Conservation (phyloP, 768 basidiomycete species). For the Boletus vermiculosoides region DNA sequence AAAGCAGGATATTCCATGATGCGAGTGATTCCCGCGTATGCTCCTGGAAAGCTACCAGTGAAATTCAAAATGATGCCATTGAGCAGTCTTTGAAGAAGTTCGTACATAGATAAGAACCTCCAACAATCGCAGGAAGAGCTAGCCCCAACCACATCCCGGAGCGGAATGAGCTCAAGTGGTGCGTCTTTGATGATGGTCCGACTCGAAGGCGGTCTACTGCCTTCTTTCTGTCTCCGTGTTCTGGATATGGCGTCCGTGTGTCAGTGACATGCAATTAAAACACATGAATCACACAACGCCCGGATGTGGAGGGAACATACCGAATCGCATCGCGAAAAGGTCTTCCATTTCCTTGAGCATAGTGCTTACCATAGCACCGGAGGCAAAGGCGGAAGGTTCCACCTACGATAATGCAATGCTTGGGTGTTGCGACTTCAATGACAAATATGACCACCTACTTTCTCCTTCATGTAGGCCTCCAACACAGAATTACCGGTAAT, state of each 20-base stretch:
- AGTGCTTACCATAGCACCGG: constrained; percentile 53
- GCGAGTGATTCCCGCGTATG: constrained; percentile 53
- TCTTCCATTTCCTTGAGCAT: constrained; percentile 78
- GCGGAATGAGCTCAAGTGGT: constrained; percentile 74
- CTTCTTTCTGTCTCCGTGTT: constrained; percentile 73
- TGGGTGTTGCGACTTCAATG: not conserved
- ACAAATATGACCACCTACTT: constrained; percentile 39
- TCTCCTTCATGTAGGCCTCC: constrained; percentile 79
- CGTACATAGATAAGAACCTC: constrained; percentile 60
- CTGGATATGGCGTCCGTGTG: constrained; percentile 22
- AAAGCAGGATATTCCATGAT: constrained; percentile 71
- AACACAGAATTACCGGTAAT: constrained; percentile 70
- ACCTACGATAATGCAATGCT: constrained; percentile 42
- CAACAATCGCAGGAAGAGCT: constrained; percentile 63
- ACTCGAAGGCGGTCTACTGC: constrained; percentile 68
- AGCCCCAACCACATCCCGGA: constrained; percentile 72
- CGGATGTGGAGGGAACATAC: constrained; percentile 39
- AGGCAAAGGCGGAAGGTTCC: constrained; percentile 65
- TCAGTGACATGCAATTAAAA: not conserved
- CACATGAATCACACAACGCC: not conserved
- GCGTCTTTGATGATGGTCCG: constrained; percentile 49
- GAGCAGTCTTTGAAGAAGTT: not conserved
- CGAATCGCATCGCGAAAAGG: constrained; percentile 71
- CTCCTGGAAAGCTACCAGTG: constrained; percentile 49
- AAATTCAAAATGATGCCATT: not conserved